Evolutionary conservation across 805 yeast genomes (phyloP), one percentile per base, ranked within the genome.

Genomic region (Phaffomyces antillensis): DNA sequence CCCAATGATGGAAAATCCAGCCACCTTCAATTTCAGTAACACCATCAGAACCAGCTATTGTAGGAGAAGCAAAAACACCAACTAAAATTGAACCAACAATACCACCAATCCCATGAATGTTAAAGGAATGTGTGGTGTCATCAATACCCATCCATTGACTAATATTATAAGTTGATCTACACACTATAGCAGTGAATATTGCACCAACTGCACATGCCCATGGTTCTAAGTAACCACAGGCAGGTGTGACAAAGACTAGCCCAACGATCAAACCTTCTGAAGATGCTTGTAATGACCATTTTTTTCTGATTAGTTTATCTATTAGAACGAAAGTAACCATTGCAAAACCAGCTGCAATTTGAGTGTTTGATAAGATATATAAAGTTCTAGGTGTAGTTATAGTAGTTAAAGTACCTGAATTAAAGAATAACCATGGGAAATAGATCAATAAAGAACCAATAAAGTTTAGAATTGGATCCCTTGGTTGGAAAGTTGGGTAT

Each of bases 71-170:
- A 60, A 93, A 89, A 2, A 91, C 63, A 8, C 86, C 97, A 60
- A 86, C 87, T 66, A 86, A 84, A 8, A 91, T 47, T 39, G 90
- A 72, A 0, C 98, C 98, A 43, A 91, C 73, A 40, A 90, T 76
- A 33, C 99, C 99, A 2, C 97, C 98, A 54, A 91, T 75, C 43
- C 96, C 98, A 79, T 91, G 99, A 75, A 90, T 96, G 16, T 96
- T 97, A 63, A 91, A 77, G 40, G 88, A 79, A 79, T 91, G 97
- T 51, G 91, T 72, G 2, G 96, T 81, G 67, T 91, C 99, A 64
- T 93, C 98, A 43, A 91, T 86, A 45, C 75, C 74, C 41, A 84
- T 65, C 59, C 87, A 69, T 58, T 80, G 82, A 63, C 90, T 89
- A 64, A 90, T 68, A 61, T 87, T 81, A 42, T 96, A 90, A 40